Percentiles rank a stretch among this genome's conserved stretches.
phyloP scores from a whole-genome alignment of 2,329 filamentous ascomycete species.

The Rhexocercosporidium sp. region DNA sequence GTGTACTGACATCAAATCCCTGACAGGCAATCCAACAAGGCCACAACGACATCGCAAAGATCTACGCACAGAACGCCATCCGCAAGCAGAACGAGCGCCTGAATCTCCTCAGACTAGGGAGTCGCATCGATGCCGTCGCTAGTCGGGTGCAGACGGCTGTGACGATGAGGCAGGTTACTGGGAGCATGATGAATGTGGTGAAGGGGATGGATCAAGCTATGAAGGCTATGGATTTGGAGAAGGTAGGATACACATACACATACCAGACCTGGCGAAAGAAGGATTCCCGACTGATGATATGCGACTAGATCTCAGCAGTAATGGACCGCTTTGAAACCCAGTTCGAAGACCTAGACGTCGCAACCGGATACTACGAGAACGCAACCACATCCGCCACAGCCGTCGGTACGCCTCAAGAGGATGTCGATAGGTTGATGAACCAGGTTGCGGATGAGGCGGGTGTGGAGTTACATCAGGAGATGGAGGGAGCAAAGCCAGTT shows the following conservation, averaged over 20 bases:
- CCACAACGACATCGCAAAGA: slow-evolving; percentile 64
- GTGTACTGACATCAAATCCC: background rate
- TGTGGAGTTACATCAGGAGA: slow-evolving; percentile 78
- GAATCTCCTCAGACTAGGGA: slow-evolving; percentile 61
- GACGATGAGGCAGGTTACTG: slow-evolving; percentile 65
- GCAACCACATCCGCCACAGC: slow-evolving; percentile 80
- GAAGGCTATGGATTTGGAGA: slow-evolving; percentile 68
- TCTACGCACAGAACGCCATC: slow-evolving; percentile 67
- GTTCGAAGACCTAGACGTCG: slow-evolving; percentile 56
- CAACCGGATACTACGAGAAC: slow-evolving; percentile 70
- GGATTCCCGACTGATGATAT: background rate
- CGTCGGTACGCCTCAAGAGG: slow-evolving; percentile 77
- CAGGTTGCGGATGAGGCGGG: slow-evolving; percentile 89
- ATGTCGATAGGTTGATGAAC: slow-evolving; percentile 83
- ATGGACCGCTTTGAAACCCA: slow-evolving; percentile 70
- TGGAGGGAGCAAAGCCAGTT: slow-evolving; percentile 62
- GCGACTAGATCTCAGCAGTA: slow-evolving; percentile 61
- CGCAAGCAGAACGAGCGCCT: slow-evolving; percentile 67
- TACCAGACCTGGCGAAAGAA: background rate
- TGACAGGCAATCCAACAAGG: slow-evolving; percentile 61
- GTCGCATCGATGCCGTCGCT: slow-evolving; percentile 63
- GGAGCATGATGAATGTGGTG: slow-evolving; percentile 66
- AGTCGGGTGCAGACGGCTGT: slow-evolving; percentile 66
- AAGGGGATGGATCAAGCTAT: slow-evolving; percentile 66
- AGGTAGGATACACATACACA: slow-evolving; percentile 49